These are phyloP conservation scores for Akanthomyces uredinophilus DNA, from an alignment of 2,329 filamentous ascomycete genomes.

Conservation along the genomic window DNA sequence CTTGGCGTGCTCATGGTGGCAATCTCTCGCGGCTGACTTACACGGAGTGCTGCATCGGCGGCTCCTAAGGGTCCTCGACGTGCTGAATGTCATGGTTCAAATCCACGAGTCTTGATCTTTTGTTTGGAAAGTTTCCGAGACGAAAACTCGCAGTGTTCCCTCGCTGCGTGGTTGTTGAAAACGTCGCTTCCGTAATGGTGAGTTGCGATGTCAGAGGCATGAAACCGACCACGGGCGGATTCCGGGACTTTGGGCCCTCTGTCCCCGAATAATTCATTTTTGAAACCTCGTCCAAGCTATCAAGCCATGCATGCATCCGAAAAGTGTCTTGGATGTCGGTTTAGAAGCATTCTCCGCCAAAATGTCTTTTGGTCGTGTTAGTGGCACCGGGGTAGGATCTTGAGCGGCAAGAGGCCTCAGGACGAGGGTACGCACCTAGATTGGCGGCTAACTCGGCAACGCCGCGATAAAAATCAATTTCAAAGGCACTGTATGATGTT, in stretches of 20 bases:
- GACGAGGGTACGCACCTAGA: slow-evolving; percentile 2
- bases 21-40: background rate
- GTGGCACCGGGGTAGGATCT: background rate
- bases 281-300: background rate
- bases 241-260: background rate
- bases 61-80: background rate
- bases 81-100: background rate
- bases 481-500: background rate
- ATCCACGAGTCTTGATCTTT: background rate
- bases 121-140: background rate
- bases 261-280: background rate
- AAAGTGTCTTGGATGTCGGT: too few species aligned
- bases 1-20: background rate
- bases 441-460: background rate
- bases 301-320: too few species aligned
- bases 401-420: background rate
- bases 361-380: background rate
- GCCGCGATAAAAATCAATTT: background rate
- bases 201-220: background rate
- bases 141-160: background rate
- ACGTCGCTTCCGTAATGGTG: background rate
- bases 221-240: slow-evolving; percentile 4
- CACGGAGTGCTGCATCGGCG: background rate
- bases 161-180: background rate
- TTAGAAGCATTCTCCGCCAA: background rate